Evolutionary conservation across 345 rosid genomes (phyloP), one percentile per base, ranked within the genome.

Genomic region (Isatis tinctoria): DNA sequence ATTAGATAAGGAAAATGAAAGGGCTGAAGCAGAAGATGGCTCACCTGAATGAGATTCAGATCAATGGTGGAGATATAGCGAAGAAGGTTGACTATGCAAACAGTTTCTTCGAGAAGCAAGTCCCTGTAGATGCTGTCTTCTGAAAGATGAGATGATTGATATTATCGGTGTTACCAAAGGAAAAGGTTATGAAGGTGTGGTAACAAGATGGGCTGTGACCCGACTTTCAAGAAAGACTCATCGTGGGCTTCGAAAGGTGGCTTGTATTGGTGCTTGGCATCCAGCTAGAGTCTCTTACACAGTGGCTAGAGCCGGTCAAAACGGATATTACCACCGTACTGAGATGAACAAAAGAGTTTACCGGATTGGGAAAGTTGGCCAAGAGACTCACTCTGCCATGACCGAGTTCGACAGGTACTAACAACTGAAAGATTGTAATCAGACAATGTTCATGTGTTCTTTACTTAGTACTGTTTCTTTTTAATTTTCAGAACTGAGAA

Each of bases 231-330:
- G 96, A 4, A 93, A 93, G 81, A 93, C 98, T 17, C 98, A 89
- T 27, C 86, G 92, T 73, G 96, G 98, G 26, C 92, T 91, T 8
- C 90, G 97, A 3, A 91, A 91, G 82, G 97, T 91, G 3, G 98
- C 97, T 27, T 91, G 98, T 83, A 91, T 93, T 22, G 97, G 98
- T 37, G 94, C 97, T 37, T 93, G 98, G 98, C 98, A 90, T 32
- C 35, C 35, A 32, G 8, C 33, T 32, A 32, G 35, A 32, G 35
- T 32, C 35, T 32, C 35, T 8, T 32, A 32, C 35, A 32, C 35
- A 32, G 35, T 32, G 1, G 35, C 35, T 6, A 32, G 35, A 32
- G 35, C 35, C 35, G 35, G 35, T 32, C 35, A 32, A 32, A 32
- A 32, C 35, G 35, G 35, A 32, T 32, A 32, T 59, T 96, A 91